Percentiles rank a stretch among this genome's conserved stretches.
phyloP scores from a whole-genome alignment of 2,329 filamentous ascomycete species.

The Cladobotryum mycophilum region DNA sequence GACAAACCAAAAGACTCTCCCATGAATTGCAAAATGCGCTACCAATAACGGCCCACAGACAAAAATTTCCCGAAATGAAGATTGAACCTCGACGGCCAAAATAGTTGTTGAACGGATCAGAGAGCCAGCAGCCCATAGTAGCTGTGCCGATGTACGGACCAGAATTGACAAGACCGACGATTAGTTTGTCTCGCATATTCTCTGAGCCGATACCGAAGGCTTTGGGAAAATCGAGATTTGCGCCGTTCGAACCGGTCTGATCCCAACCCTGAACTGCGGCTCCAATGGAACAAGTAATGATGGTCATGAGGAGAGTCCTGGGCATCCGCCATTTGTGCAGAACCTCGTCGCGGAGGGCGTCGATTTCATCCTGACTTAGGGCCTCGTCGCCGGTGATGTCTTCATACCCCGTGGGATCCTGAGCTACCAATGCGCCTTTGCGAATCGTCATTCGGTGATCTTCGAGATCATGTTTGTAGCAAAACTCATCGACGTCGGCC shows the following conservation, averaged over 20 bases:
- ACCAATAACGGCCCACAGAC: slow-evolving; percentile 63
- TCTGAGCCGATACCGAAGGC: slow-evolving; percentile 39
- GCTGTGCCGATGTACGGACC: slow-evolving; percentile 45
- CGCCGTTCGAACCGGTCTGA: slow-evolving; percentile 58
- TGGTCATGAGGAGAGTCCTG: slow-evolving; percentile 57
- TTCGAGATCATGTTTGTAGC: slow-evolving; percentile 49
- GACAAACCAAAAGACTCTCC: slow-evolving; percentile 63
- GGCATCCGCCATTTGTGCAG: slow-evolving; percentile 64
- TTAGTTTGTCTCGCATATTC: slow-evolving; percentile 33
- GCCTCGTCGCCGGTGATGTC: slow-evolving; percentile 50
- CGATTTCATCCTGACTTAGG: slow-evolving; percentile 54
- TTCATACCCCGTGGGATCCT: slow-evolving; percentile 59
- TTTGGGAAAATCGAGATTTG: slow-evolving; percentile 54
- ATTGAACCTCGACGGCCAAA: slow-evolving; percentile 49
- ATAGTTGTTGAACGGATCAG: slow-evolving; percentile 51
- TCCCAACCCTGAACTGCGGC: slow-evolving; percentile 68
- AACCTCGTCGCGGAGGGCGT: slow-evolving; percentile 53
- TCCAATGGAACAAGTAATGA: slow-evolving; percentile 61
- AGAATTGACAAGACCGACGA: slow-evolving; percentile 64
- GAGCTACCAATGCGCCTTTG: slow-evolving; percentile 68
- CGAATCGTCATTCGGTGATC: slow-evolving; percentile 54
- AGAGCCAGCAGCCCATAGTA: slow-evolving; percentile 56
- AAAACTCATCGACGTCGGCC: slow-evolving; percentile 55
- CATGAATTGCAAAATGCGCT: slow-evolving; percentile 65
- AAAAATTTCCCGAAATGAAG: slow-evolving; percentile 69